Base-by-base conservation (phyloP, 2,329 filamentous ascomycete species). In the Pseudogymnoascus sp. region DNA sequence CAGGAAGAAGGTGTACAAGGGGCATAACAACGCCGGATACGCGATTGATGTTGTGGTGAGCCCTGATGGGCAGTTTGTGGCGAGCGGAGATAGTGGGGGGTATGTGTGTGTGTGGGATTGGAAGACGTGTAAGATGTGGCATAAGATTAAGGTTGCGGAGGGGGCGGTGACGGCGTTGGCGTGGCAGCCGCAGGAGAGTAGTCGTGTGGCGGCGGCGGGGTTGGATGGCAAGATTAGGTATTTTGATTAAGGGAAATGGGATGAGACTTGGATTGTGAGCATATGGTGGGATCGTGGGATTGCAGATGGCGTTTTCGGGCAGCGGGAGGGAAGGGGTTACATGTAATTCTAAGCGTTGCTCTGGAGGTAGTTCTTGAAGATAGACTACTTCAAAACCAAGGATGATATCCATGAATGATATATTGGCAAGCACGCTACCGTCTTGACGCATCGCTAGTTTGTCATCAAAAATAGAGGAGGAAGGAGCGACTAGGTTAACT, bases 81-180 rank as follows among this genome's bases (percentile, higher is more conserved):
- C 86, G 18, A 90, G 85, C 16, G 94, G 94, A 66, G 94, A 99
- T 75, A 90, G 86, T 61, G 91, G 85, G 14, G 94, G 95, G 37
- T 97, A 85, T 71, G 86, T 96, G 59, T 96, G 90, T 76, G 97
- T 97, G 78, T 99, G 92, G 91, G 94, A 97, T 76, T 99, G 92
- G 91, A 99, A 99, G 84, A 97, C 92, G 40, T 96, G 93, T 75
- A 97, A 97, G 78, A 93, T 99, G 92, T 96, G 91, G 77, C 91
- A 96, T 77, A 97, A 97, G 82, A 85, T 99, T 67, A 85, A 89
- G 76, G 92, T 91, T 23, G 86, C 90, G 64, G 92, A 91, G 62
- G 84, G 88, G 62, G 86, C 92, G 4, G 82, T 97, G 62, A 91
- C 91, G n/a, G 90, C 88, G 68, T 84, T 94, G 64, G 89, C 90